phyloP scores from a whole-genome alignment of 768 basidiomycete genomes.

The Psilocybe tampanensis region DNA sequence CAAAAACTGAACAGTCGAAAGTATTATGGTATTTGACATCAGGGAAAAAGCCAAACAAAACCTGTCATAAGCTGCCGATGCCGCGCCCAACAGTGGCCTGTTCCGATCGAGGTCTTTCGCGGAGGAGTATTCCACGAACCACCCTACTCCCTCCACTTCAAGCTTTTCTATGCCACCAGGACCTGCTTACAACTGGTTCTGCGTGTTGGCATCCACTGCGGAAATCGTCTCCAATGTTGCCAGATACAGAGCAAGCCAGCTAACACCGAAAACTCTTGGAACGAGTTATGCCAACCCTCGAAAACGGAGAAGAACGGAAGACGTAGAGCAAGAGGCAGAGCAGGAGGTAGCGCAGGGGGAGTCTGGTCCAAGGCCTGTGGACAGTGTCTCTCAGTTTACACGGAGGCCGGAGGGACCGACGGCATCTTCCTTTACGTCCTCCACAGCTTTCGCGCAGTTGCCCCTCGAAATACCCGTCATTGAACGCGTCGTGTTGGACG shows the following conservation, averaged over 20 bases:
- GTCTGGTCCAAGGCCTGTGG: not conserved
- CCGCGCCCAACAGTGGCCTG: not conserved
- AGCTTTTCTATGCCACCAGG: conserved; percentile 64
- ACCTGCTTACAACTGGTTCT: conserved; percentile 71
- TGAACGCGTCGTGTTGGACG: not conserved
- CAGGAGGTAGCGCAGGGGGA: not conserved
- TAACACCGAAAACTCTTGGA: conserved; percentile 23
- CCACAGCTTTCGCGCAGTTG: not conserved
- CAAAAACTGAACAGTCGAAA: no score
- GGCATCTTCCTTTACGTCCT: not conserved
- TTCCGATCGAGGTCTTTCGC: no score
- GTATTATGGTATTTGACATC: not conserved
- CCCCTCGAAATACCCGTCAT: not conserved
- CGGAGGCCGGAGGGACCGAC: not conserved
- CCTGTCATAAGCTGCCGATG: not conserved
- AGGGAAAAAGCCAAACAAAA: not conserved
- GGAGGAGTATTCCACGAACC: no score
- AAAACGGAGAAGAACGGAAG: conserved; percentile 21
- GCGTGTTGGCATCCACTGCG: conserved; percentile 60
- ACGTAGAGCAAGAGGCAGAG: not conserved
- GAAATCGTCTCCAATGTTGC: conserved; percentile 69
- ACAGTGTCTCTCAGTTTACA: not conserved
- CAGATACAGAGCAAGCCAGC: conserved; percentile 52
- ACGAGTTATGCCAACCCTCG: conserved; percentile 17
- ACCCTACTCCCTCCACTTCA: not conserved